Percentiles rank a stretch among this genome's conserved stretches.
Evolutionary conservation across 1,284 basidiomycete species (phyloP).

Genomic region (Cerrena zonata): DNA sequence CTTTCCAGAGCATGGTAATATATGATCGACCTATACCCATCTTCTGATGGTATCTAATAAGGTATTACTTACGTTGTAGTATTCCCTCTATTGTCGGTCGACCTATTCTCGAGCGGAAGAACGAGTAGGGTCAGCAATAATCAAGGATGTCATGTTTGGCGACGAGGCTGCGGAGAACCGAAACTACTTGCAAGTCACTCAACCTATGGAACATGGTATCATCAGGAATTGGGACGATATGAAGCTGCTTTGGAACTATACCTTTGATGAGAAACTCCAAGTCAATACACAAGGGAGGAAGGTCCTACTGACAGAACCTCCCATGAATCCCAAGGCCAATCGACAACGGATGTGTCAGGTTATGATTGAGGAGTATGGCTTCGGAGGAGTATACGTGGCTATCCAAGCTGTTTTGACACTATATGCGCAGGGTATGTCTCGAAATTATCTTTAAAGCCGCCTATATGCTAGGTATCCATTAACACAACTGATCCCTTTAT

Average conservation of each 20-base stretch:
- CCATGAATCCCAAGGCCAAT: conserved; percentile 96
- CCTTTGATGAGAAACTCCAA: conserved; percentile 91
- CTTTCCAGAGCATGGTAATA: conserved; percentile 90
- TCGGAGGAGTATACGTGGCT: conserved; percentile 92
- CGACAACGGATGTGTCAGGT: conserved; percentile 93
- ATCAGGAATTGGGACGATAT: conserved; percentile 99
- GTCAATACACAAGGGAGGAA: conserved; percentile 86
- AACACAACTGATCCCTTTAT: too few relatives aligned
- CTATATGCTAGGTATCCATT: too few relatives aligned
- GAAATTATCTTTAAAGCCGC: too few relatives aligned
- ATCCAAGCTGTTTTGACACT: conserved; percentile 98
- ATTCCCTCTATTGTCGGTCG: conserved; percentile 96
- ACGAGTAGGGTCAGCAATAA: conserved; percentile 74
- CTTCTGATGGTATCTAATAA: not conserved
- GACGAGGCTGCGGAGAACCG: conserved; percentile 92
- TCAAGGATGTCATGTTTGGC: conserved; percentile 97
- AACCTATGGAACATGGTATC: conserved; percentile 99
- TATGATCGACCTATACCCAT: not conserved
- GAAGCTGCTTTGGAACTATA: conserved; percentile 97
- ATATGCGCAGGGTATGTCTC: conserved; percentile 85
- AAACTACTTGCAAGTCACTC: conserved; percentile 92
- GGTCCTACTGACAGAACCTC: conserved; percentile 95
- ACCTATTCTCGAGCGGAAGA: conserved; percentile 95
- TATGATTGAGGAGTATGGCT: conserved; percentile 99
- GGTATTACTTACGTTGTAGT: not conserved